These are phyloP conservation scores for Diaporthe eres DNA, from an alignment of 2,329 filamentous ascomycete species.

Conservation along the genomic window DNA sequence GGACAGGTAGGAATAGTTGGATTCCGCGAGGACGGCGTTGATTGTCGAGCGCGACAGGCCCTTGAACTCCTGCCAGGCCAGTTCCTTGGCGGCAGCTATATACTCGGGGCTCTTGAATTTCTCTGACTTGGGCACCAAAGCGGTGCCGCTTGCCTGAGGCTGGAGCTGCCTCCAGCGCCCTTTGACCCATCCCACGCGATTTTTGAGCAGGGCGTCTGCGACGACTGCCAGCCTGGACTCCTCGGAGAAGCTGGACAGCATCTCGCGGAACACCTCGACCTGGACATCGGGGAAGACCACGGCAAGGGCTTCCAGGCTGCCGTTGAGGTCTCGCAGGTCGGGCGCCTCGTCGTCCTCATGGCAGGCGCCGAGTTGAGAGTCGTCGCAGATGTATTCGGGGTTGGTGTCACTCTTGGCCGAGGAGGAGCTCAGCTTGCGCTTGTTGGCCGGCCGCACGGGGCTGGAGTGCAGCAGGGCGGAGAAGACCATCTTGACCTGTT, in stretches of 20 bases:
- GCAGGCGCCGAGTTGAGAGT: constrained; percentile 63
- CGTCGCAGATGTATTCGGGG: constrained; percentile 68
- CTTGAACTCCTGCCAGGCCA: constrained; percentile 82
- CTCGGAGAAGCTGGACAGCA: constrained; percentile 80
- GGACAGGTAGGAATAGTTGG: constrained; percentile 83
- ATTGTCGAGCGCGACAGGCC: constrained; percentile 81
- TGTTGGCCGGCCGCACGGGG: constrained; percentile 44
- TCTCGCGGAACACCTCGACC: constrained; percentile 85
- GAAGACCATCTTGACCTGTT: constrained; percentile 63
- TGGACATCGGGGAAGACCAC: constrained; percentile 86
- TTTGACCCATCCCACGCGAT: constrained; percentile 77
- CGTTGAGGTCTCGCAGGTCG: constrained; percentile 79
- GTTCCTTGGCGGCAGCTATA: constrained; percentile 75
- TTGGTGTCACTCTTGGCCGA: constrained; percentile 47
- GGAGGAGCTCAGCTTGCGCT: constrained; percentile 50
- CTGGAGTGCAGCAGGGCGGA: constrained; percentile 58
- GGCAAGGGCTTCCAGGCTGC: constrained; percentile 76
- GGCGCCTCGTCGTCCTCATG: constrained; percentile 64
- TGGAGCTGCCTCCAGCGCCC: constrained; percentile 72
- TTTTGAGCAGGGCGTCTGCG: constrained; percentile 82
- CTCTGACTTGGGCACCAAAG: constrained; percentile 69
- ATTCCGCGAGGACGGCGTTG: constrained; percentile 83
- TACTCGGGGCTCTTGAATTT: constrained; percentile 78
- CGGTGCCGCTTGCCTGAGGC: constrained; percentile 41
- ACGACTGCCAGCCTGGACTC: constrained; percentile 84